Conservation (phyloP, 805 yeast genomes). For the Tetrapisispora arboricola region DNA sequence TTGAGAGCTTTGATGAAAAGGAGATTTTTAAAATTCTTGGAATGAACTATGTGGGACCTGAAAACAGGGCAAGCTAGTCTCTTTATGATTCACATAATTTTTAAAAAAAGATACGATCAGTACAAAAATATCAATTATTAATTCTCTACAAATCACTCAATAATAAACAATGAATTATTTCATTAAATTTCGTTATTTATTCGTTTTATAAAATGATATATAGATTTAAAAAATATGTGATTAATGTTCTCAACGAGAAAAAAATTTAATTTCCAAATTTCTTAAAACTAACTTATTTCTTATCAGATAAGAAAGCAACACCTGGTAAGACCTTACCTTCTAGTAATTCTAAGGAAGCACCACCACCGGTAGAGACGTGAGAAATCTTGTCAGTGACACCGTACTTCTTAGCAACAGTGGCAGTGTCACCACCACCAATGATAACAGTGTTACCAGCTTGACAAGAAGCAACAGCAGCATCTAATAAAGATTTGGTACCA, state of each 20-base stretch:
- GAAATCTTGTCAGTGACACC: constrained; percentile 94
- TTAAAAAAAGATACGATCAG: too few species aligned
- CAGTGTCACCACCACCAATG: constrained; percentile 98
- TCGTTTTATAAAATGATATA: constrained; percentile 4
- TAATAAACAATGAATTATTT: constrained; percentile 3
- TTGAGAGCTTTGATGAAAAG: constrained; percentile 22
- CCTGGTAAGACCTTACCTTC: constrained; percentile 99
- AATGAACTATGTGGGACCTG: constrained; percentile 10
- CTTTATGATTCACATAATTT: too few species aligned
- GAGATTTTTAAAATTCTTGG: constrained; percentile 19
- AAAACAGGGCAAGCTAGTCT: not conserved
- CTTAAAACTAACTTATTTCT: constrained; percentile 28
- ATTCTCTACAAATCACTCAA: not conserved
- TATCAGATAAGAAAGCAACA: constrained; percentile 83
- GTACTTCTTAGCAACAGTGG: constrained; percentile 96
- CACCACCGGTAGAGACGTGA: constrained; percentile 99
- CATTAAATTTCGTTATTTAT: constrained; percentile 4
- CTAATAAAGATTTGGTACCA: constrained; percentile 88
- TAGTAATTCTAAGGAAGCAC: constrained; percentile 96
- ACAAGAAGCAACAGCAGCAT: constrained; percentile 78
- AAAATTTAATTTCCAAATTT: not conserved
- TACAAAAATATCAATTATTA: too few species aligned
- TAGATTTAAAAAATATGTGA: not conserved
- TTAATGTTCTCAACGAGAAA: not conserved
- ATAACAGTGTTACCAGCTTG: constrained; percentile 87